Conservation (phyloP, 305 asterid species). For the Solanum hybrid region DNA sequence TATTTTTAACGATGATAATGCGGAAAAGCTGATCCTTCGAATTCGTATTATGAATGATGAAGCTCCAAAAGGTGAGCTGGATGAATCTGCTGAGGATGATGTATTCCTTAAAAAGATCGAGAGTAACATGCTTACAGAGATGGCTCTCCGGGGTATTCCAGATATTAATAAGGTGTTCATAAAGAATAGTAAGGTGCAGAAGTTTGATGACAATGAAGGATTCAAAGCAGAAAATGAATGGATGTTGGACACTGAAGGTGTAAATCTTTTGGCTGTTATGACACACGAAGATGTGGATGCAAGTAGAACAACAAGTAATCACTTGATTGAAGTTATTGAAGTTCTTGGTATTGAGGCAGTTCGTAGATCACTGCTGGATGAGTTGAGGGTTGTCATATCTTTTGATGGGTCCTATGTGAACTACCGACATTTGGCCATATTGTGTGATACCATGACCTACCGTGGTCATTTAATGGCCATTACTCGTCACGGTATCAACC, state of each 20-base stretch:
- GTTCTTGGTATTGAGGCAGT: slow-evolving; percentile 98
- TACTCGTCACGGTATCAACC: slow-evolving; percentile 92
- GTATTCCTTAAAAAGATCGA: slow-evolving; percentile 95
- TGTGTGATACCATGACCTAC: slow-evolving; percentile 97
- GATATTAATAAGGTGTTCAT: slow-evolving; percentile 95
- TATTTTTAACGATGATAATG: slow-evolving; percentile 93
- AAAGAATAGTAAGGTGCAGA: slow-evolving; percentile 66
- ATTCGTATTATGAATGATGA: slow-evolving; percentile 98
- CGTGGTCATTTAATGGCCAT: slow-evolving; percentile 99
- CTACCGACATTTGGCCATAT: slow-evolving; percentile 84
- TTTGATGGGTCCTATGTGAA: slow-evolving; percentile 97
- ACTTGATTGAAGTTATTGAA: slow-evolving; percentile 90
- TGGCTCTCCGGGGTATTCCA: slow-evolving; percentile 98
- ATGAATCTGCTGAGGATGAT: slow-evolving; percentile 96
- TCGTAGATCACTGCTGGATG: slow-evolving; percentile 83
- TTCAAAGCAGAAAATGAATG: slow-evolving; percentile 88
- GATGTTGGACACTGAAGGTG: slow-evolving; percentile 99
- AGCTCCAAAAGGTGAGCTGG: slow-evolving; percentile 92
- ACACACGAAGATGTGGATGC: slow-evolving; percentile 94
- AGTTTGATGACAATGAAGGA: slow-evolving; percentile 74
- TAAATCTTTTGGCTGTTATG: slow-evolving; percentile 88
- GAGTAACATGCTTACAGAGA: slow-evolving; percentile 96
- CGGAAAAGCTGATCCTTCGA: slow-evolving; percentile 92
- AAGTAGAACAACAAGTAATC: slow-evolving; percentile 89
- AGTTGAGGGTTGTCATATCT: slow-evolving; percentile 90